Evolutionary conservation across 2,329 filamentous ascomycete species (phyloP).

Genomic region (Venturia asperata): DNA sequence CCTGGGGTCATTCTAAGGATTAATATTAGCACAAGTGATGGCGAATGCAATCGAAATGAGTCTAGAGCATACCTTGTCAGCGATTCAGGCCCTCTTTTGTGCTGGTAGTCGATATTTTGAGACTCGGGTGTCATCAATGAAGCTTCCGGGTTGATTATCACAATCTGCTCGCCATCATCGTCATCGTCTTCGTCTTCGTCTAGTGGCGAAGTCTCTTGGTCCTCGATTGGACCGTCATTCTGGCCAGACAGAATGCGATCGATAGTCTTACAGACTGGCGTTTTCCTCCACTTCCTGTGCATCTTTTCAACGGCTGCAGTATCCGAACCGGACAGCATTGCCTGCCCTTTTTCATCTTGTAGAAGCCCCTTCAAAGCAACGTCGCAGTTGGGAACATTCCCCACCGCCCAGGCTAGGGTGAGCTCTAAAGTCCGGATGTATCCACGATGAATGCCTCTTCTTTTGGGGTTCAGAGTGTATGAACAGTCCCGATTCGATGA

Average conservation of each 20-base stretch:
- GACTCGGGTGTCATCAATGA: constrained; percentile 16
- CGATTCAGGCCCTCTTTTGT: background rate
- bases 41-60: background rate
- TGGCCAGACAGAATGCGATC: constrained; percentile 51
- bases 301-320: constrained; percentile 48
- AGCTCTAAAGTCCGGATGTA: constrained; percentile 69
- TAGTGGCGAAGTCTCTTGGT: constrained; percentile 7
- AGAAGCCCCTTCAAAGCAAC: constrained; percentile 50
- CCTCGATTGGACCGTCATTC: background rate
- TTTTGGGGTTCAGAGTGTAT: constrained; percentile 67
- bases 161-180: background rate
- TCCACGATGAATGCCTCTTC: constrained; percentile 71
- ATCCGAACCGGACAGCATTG: constrained; percentile 47
- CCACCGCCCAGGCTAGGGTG: constrained; percentile 59
- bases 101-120: constrained; percentile 2
- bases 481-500: constrained; percentile 58
- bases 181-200: constrained; percentile 10
- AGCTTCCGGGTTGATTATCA: background rate
- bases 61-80: background rate
- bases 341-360: constrained; percentile 40
- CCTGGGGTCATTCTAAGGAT: background rate
- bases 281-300: constrained; percentile 57
- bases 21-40: background rate
- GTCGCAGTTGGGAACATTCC: constrained; percentile 54
- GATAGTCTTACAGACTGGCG: constrained; percentile 55